These are phyloP conservation scores for Colletotrichum incanum DNA, from an alignment of 2,329 filamentous ascomycete species.

Conservation along the genomic window DNA sequence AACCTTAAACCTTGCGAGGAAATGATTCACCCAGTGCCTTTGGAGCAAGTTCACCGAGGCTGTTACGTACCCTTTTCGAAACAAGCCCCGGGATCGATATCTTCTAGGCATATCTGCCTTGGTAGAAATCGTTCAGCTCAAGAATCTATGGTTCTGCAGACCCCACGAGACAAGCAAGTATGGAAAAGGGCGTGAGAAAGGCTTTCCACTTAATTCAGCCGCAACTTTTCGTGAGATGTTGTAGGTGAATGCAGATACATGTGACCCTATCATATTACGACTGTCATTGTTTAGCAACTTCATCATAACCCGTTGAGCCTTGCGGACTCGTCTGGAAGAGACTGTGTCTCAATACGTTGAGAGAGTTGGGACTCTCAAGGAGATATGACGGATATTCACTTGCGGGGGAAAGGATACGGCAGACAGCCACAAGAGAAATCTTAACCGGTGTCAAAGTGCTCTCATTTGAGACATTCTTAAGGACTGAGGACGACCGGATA, in stretches of 20 bases:
- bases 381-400: background rate
- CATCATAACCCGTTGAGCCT: too few relatives aligned
- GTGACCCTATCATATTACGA: too few relatives aligned
- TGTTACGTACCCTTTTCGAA: rapidly evolving
- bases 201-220: background rate
- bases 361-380: too few relatives aligned
- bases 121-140: background rate
- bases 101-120: background rate
- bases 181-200: too few relatives aligned
- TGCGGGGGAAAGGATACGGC: background rate
- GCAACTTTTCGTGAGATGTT: background rate
- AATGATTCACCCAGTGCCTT: too few relatives aligned
- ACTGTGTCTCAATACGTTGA: too few relatives aligned
- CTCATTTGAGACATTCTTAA: background rate
- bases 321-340: background rate
- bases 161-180: background rate
- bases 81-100: rapidly evolving
- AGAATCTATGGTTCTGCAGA: background rate
- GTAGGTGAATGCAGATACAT: too few relatives aligned
- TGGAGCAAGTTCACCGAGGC: background rate
- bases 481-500: background rate
- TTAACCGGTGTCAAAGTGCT: background rate
- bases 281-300: too few relatives aligned
- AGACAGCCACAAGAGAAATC: background rate
- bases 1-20: too few relatives aligned